These are phyloP conservation scores for Amauroascus niger DNA, from an alignment of 2,329 filamentous ascomycete species.

Conservation along the genomic window DNA sequence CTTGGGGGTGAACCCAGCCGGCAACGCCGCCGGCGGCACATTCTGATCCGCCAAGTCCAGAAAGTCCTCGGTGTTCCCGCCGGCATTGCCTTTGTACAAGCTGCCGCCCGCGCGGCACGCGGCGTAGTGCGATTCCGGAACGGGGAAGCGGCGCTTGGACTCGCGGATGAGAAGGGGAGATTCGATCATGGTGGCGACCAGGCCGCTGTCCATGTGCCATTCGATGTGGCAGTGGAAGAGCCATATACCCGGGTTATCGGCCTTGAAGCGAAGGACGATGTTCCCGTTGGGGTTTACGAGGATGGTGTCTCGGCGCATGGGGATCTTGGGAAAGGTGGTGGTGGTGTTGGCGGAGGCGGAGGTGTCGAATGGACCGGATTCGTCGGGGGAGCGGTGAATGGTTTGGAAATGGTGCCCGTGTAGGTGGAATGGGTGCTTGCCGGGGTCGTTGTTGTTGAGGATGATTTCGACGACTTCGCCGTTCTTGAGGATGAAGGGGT, in stretches of 20 bases:
- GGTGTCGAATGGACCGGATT: slow-evolving; percentile 25
- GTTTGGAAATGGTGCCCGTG: slow-evolving; percentile 28
- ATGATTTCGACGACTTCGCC: slow-evolving; percentile 10
- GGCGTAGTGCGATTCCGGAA: slow-evolving; percentile 19
- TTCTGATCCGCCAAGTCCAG: slow-evolving; percentile 55
- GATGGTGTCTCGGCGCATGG: slow-evolving; percentile 45
- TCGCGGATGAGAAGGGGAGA: slow-evolving; percentile 29
- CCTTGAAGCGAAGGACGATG: slow-evolving; percentile 44
- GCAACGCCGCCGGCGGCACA: slow-evolving; percentile 45
- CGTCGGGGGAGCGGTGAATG: slow-evolving; percentile 8
- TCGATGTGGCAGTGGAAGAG: slow-evolving; percentile 42
- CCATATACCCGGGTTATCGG: slow-evolving; percentile 42
- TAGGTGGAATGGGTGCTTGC: slow-evolving; percentile 33
- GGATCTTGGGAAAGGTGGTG: slow-evolving; percentile 29
- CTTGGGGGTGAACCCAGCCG: slow-evolving; percentile 56
- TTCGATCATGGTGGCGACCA: slow-evolving; percentile 46
- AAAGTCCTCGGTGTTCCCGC: slow-evolving; percentile 55
- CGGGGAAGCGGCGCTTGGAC: slow-evolving; percentile 5
- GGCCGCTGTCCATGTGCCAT: slow-evolving; percentile 44
- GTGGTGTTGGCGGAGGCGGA: slow-evolving; percentile 25
- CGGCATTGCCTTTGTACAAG: slow-evolving; percentile 58
- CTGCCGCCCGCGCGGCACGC: slow-evolving; percentile 35
- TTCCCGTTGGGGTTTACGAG: slow-evolving; percentile 43
- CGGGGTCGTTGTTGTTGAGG: slow-evolving; percentile 13
- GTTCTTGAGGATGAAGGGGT: slow-evolving; percentile 11